These are phyloP conservation scores for Penstemon newberryi DNA, from an alignment of 257 asterid genomes.

Conservation along the genomic window DNA sequence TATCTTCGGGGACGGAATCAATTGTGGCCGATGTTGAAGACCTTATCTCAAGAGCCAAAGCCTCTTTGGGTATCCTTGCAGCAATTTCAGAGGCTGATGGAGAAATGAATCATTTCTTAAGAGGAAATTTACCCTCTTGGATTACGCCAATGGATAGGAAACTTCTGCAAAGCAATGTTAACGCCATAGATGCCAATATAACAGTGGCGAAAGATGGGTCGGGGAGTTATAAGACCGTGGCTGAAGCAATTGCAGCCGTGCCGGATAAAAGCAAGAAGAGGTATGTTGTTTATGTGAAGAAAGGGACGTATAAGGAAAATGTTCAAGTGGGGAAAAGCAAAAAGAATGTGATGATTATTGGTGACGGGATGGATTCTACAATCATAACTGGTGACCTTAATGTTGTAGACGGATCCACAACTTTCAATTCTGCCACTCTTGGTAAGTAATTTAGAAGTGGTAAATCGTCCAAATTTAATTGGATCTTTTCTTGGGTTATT, in stretches of 20 bases:
- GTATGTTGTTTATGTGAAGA: constrained; percentile 50
- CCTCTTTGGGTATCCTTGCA: constrained; percentile 41
- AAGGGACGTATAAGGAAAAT: constrained; percentile 53
- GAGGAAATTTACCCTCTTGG: constrained; percentile 46
- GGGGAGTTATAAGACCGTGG: constrained; percentile 43
- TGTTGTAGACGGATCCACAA: constrained; percentile 48
- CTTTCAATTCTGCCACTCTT: constrained; percentile 56
- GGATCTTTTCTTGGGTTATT: background rate
- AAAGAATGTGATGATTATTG: constrained; percentile 52
- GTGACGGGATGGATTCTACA: constrained; percentile 55
- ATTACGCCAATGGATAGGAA: constrained; percentile 35
- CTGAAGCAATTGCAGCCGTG: constrained; percentile 50
- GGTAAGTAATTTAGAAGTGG: constrained; percentile 33
- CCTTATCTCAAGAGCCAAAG: constrained; percentile 39
- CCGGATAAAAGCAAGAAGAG: constrained; percentile 37
- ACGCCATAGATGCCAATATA: constrained; percentile 33
- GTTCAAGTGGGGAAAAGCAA: constrained; percentile 42
- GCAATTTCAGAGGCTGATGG: constrained; percentile 4
- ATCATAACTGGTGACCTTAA: constrained; percentile 48
- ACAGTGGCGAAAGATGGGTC: constrained; percentile 52
- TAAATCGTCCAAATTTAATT: too few species aligned
- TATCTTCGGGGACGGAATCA: background rate
- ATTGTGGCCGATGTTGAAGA: constrained; percentile 26
- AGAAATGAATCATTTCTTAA: background rate
- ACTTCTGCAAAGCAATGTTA: constrained; percentile 31